Evolutionary conservation across 2,329 filamentous ascomycete species (phyloP), one percentile per base, ranked within the genome.

Genomic region (Fusarium sp.): DNA sequence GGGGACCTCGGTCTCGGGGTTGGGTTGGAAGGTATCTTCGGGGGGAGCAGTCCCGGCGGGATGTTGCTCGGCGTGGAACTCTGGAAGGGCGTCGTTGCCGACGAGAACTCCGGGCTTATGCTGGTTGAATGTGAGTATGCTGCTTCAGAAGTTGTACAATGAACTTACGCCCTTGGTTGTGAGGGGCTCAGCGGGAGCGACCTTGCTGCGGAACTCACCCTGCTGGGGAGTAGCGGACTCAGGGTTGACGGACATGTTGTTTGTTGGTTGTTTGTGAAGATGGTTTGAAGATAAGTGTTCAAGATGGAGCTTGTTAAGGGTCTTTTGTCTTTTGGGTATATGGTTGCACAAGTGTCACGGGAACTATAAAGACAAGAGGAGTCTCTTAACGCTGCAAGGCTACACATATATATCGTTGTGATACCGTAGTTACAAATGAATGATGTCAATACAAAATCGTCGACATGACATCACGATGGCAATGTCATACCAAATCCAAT

Each of bases 11-110:
- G 67, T 64, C 18, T 73, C 63, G 2, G 81, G 72, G 48, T 82
- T 78, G 13, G 84, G 83, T 39, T 77, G 69, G 75, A 80, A 83
- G 12, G 78, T 80, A 55, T 77, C 49, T 52, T 81, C 76, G 16
- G 63, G 63, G 5, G 91, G 91, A 0, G 91, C 91, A 6, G 87
- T 86, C 62, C 91, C 91, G 0, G 90, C 79, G 1, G 89, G 84
- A 35, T 89, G 79, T 2, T 84, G 85, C 76, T 93, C 70, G 24
- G 87, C 85, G 72, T 85, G 82, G 82, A 92, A 93, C 74, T 92
- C 90, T 21, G 88, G 88, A 15, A 79, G 75, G 24, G 81, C 80
- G 54, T 91, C 89, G 69, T 88, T 87, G 73, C 86, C 86, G 59
- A 88, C 84, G 64, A 87, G 84, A 70, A 84, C 81, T 53, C 91